Evolutionary conservation across 148 eudicot genomes (phyloP).

Genomic region (Rhododendron williamsianum): DNA sequence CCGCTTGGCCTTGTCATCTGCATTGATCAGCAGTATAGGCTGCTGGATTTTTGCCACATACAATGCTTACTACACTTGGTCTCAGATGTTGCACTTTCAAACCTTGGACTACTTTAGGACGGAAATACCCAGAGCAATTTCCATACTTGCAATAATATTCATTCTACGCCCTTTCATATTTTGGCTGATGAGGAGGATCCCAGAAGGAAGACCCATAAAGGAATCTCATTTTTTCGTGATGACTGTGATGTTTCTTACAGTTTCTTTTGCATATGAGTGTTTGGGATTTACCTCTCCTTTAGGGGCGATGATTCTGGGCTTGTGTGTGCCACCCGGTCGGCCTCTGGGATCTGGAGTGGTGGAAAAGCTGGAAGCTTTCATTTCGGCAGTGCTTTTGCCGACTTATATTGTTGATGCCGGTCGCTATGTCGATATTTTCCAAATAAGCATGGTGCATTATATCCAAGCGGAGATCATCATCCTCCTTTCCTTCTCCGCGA

Average conservation of each 20-base stretch:
- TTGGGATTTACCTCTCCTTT: background rate
- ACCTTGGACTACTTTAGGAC: background rate
- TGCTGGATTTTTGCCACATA: background rate
- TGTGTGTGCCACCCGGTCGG: background rate
- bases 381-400: background rate
- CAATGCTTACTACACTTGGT: background rate
- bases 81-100: background rate
- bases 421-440: background rate
- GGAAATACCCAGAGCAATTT: background rate
- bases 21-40: background rate
- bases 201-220: background rate
- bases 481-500: background rate
- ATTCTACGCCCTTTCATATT: background rate
- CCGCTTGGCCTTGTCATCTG: background rate
- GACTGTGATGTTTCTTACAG: background rate
- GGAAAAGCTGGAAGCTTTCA: background rate
- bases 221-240: background rate
- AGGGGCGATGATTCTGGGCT: background rate
- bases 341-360: background rate
- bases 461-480: background rate
- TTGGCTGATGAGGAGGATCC: constrained; percentile 4
- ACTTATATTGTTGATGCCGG: background rate
- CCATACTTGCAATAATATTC: background rate
- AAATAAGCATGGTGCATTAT: background rate
- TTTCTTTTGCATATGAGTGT: background rate